Percentiles rank a stretch among this genome's conserved stretches.
phyloP scores from a whole-genome alignment of 345 rosid genomes.

The Gossypium longicalyx region DNA sequence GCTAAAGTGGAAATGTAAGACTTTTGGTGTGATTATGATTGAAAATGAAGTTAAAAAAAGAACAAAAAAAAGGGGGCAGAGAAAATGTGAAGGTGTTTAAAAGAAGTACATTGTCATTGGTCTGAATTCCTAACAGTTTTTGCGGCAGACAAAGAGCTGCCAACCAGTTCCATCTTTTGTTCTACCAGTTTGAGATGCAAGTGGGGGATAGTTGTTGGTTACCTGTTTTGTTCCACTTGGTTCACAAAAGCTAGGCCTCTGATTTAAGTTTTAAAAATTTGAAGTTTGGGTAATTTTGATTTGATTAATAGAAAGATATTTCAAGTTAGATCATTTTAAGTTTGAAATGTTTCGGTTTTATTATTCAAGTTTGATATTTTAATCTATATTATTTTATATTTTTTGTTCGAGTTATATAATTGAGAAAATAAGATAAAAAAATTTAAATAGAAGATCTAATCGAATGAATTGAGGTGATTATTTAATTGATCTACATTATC shows the following conservation, averaged over 20 bases:
- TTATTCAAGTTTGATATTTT: no score
- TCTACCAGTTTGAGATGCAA: constrained; percentile 7
- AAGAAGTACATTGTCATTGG: neutral
- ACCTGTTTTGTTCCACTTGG: neutral
- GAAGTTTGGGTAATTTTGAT: no score
- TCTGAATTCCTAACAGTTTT: constrained; percentile 10
- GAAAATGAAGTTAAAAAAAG: constrained; percentile 21
- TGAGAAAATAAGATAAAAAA: no score
- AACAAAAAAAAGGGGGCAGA: neutral
- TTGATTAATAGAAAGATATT: no score
- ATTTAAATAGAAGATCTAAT: no score
- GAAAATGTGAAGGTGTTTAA: constrained; percentile 14
- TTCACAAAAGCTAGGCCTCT: neutral
- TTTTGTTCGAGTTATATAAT: no score
- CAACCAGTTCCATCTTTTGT: neutral
- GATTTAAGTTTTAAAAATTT: neutral
- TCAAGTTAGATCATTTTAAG: no score
- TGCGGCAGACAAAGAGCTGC: constrained; percentile 18
- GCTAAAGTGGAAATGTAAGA: constrained; percentile 5
- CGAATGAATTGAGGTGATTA: no score
- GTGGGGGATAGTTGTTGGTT: neutral
- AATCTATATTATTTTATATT: no score
- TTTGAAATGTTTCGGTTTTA: no score
- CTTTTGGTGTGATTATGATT: constrained; percentile 26
- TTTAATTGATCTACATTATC: no score